Conservation (phyloP, 257 asterid species). For the Solanum pimpinellifolium region DNA sequence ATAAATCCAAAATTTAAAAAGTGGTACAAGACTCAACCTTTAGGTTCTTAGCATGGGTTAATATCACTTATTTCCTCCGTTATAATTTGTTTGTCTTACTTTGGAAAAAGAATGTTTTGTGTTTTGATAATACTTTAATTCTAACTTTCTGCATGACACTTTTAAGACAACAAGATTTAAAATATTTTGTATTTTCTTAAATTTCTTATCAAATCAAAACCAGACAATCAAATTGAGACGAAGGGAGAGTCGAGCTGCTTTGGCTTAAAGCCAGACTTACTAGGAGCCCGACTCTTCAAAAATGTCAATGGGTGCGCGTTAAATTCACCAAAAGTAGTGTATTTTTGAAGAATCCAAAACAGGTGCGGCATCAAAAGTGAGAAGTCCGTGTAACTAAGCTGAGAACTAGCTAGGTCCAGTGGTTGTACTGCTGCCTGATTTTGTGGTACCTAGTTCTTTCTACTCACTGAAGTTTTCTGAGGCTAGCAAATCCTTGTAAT, state of each 20-base stretch:
- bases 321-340: no score
- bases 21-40: not conserved
- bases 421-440: not conserved
- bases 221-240: not conserved
- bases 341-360: no score
- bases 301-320: no score
- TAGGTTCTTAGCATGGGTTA: not conserved
- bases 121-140: no score
- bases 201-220: not conserved
- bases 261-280: not conserved
- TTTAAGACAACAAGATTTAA: not conserved
- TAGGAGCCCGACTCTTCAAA: not conserved
- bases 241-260: not conserved
- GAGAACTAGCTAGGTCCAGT: no score
- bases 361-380: no score
- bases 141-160: no score
- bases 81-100: no score
- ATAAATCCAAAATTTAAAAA: no score
- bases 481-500: not conserved
- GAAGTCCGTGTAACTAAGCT: no score
- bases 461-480: not conserved
- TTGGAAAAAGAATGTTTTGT: accelerated
- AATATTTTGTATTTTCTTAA: accelerated
- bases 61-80: not conserved
- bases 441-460: not conserved